phyloP scores from a whole-genome alignment of 176 grass and related monocot genomes.

The Musa schizocarpa region DNA sequence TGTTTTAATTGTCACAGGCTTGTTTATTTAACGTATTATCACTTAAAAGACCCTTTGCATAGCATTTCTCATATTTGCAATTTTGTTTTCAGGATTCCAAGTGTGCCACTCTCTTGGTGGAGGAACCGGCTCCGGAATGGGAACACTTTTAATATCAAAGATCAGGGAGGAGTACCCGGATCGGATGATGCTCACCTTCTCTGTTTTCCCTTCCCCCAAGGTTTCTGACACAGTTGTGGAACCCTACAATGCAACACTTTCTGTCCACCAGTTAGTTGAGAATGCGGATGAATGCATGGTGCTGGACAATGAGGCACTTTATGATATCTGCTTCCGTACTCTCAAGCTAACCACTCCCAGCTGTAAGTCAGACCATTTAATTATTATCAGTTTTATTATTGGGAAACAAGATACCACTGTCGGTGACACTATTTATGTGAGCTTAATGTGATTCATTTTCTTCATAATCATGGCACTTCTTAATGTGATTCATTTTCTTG shows the following conservation, averaged over 20 bases:
- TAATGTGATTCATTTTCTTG: no score
- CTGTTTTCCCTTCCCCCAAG: slow-evolving; percentile 1
- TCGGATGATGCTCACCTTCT: slow-evolving; percentile 6
- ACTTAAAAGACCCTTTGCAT: no score
- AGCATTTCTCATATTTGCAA: no score
- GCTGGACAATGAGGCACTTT: slow-evolving; percentile 3
- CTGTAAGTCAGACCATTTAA: not conserved
- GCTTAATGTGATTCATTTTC: no score
- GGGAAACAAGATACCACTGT: no score
- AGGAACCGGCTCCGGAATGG: slow-evolving; percentile 8
- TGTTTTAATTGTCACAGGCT: not conserved
- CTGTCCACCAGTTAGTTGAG: slow-evolving; percentile 2
- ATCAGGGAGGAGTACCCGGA: slow-evolving; percentile 7
- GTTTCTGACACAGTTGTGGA: slow-evolving; percentile 15
- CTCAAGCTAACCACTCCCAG: slow-evolving; percentile 9
- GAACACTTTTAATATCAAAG: slow-evolving; percentile 10
- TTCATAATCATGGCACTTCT: no score
- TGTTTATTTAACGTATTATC: not conserved
- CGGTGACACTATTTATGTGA: no score
- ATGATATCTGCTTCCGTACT: slow-evolving; percentile 10
- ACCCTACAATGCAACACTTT: slow-evolving; percentile 3
- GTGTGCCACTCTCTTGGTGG: slow-evolving; percentile 6
- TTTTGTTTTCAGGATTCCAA: not conserved
- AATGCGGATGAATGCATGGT: slow-evolving; percentile 11
- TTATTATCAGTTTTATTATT: no score